Evolutionary conservation across 202 grass and related monocot species (phyloP), one percentile per base, ranked within the genome.

Genomic region (Panicum virgatum): DNA sequence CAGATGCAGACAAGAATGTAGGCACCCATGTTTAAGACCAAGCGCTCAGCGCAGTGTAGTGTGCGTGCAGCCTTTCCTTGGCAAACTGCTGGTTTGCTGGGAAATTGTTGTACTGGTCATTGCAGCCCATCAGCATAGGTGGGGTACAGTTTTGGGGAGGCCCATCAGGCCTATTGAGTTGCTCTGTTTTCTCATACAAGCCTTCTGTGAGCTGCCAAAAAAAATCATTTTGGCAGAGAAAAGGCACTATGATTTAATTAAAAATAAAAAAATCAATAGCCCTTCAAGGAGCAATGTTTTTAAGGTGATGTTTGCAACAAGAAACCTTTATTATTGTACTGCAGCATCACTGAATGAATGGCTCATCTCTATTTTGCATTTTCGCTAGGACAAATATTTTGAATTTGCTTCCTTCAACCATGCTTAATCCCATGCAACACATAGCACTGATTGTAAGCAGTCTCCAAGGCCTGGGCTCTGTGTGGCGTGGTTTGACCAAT

Each of bases 401-500:
- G 7, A 32, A 14, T 52, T 52, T 75, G 10, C 20, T 66, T 37
- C 36, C n/a, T n/a, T n/a, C n/a, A 43, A 42, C 42, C 3, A 45
- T 13, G 34, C 63, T 78, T 74, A 32, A 74, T 14, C 69, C 0
- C 19, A 25, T 43, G 45, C 29, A 61, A 54, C 58, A n/a, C 22
- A 52, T 12, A 64, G 8, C 18, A 76, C 30, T 16, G 65, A 27
- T 36, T 3, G n/a, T 39, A 66, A 38, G 7, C 79, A 25, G 30
- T 66, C 23, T 40, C 69, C 77, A 81, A 30, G 66, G 36, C 54
- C 78, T 78, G 82, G 18, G 12, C 72, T 89, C 26, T 16, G 64
- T 54, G 42, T 38, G 13, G 29, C 52, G 63, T 63, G 37, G 29
- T 80, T 37, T 51, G 83, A 83, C 79, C 83, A 86, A 86, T 67